phyloP scores from a whole-genome alignment of 305 asterid genomes.

The Fraxinus xanthoxyloides region DNA sequence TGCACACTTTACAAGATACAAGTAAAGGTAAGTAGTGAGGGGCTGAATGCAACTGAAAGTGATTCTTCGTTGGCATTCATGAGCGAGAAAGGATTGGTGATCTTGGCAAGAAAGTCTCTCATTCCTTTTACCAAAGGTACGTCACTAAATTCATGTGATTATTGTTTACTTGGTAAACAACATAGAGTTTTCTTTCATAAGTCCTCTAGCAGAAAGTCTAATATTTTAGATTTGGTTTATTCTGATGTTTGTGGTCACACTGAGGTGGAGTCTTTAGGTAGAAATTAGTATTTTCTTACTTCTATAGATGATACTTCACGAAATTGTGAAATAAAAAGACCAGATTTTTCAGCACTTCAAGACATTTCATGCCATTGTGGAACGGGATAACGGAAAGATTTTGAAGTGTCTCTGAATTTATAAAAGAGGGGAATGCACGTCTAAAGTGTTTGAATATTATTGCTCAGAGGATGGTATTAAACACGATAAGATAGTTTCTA shows the following conservation, averaged over 20 bases:
- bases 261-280: too few relatives aligned
- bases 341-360: neutral
- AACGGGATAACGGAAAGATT: neutral
- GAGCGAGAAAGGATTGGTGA: neutral
- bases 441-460: too few relatives aligned
- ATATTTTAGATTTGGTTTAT: neutral
- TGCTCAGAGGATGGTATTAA: too few relatives aligned
- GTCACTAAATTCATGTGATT: too few relatives aligned
- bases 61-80: neutral
- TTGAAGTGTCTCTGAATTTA: neutral
- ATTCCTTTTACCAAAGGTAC: neutral
- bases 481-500: too few relatives aligned
- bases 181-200: neutral
- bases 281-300: neutral
- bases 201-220: neutral
- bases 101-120: neutral
- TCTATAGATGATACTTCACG: neutral
- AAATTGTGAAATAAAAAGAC: neutral
- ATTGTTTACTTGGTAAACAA: neutral
- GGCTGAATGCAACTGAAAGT: too few relatives aligned
- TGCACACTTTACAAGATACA: neutral
- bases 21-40: neutral
- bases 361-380: neutral
- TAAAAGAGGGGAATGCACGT: too few relatives aligned
- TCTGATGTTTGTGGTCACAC: neutral